A percentile compares a stretch with the other conserved stretches of the same genome.
These are phyloP conservation scores for Chytriomyces sp. DNA, from an alignment of 192 early-diverging fungal species.

Conservation along the genomic window DNA sequence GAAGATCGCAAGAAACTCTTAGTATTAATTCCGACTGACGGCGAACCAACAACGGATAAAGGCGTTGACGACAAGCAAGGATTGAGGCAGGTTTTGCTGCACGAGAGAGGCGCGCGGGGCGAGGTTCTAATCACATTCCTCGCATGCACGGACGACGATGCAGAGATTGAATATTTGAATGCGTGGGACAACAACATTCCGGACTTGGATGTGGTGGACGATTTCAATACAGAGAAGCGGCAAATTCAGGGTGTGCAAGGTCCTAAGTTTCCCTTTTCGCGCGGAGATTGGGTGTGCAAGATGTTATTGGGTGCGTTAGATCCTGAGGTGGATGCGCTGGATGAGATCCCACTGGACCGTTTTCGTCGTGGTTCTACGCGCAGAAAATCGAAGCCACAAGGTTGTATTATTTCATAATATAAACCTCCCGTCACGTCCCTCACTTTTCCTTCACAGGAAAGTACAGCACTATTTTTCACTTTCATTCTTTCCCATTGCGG, in stretches of 20 bases:
- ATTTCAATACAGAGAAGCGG: constrained; percentile 10
- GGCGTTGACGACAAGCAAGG: constrained; percentile 6
- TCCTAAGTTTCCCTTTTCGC: constrained; percentile 6
- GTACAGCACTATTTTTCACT: no score
- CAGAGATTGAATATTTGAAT: constrained; percentile 19
- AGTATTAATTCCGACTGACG: constrained; percentile 19
- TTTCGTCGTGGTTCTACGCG: no score
- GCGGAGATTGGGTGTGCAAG: constrained; percentile 29
- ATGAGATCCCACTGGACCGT: no score
- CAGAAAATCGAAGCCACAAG: no score
- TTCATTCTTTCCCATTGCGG: no score
- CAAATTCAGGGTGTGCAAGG: constrained; percentile 17
- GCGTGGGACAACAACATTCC: constrained; percentile 15
- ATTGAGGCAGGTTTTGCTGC: background rate
- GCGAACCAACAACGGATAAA: constrained; percentile 11
- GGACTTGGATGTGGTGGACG: constrained; percentile 19
- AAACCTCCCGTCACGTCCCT: no score
- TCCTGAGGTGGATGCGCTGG: constrained; percentile 24
- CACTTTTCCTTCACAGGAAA: no score
- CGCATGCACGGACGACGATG: constrained; percentile 23
- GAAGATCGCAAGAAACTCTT: constrained; percentile 13
- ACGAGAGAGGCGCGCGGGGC: constrained; percentile 1
- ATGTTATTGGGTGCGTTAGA: constrained; percentile 20
- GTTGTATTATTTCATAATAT: no score
- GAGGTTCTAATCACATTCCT: constrained; percentile 5